A percentile compares a stretch with the other conserved stretches of the same genome.
phyloP scores from a whole-genome alignment of 2,329 filamentous ascomycete genomes.

The Penicillium sp. region DNA sequence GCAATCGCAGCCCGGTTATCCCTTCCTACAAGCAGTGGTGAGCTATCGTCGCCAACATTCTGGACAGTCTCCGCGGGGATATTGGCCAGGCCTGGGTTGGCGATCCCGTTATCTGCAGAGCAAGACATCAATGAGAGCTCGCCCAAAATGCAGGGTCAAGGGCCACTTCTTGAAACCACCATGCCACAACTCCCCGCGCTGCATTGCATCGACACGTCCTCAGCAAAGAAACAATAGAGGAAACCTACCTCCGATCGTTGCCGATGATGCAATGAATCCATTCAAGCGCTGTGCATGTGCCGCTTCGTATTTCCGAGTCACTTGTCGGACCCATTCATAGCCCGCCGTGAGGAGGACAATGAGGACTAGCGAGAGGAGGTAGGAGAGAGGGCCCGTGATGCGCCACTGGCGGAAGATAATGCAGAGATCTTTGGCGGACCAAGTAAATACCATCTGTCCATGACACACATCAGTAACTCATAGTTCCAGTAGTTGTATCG shows the following conservation, averaged over 20 bases:
- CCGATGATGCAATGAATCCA: constrained; percentile 37
- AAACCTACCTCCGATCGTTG: constrained; percentile 29
- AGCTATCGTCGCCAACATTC: constrained; percentile 51
- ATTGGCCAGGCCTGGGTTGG: constrained; percentile 27
- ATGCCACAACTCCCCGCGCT: constrained; percentile 8
- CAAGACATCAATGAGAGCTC: constrained; percentile 26
- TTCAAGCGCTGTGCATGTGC: constrained; percentile 47
- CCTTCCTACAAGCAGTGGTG: constrained; percentile 71
- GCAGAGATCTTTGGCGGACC: constrained; percentile 88
- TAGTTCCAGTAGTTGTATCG: neutral
- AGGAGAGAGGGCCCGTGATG: constrained; percentile 64
- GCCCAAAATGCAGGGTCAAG: constrained; percentile 10
- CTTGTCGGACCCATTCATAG: constrained; percentile 80
- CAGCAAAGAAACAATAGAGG: neutral
- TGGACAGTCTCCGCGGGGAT: constrained; percentile 16
- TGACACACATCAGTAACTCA: neutral
- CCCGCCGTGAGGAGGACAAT: constrained; percentile 81
- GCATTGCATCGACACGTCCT: constrained; percentile 5
- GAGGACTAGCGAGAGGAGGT: constrained; percentile 74
- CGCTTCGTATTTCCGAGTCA: constrained; percentile 69
- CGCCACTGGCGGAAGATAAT: constrained; percentile 94
- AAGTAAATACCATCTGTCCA: constrained; percentile 91
- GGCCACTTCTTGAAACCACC: constrained; percentile 5
- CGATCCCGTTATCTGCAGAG: constrained; percentile 34
- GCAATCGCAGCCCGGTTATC: constrained; percentile 54